Evolutionary conservation across 257 asterid genomes (phyloP).

Genomic region (Gynochthodes officinalis): DNA sequence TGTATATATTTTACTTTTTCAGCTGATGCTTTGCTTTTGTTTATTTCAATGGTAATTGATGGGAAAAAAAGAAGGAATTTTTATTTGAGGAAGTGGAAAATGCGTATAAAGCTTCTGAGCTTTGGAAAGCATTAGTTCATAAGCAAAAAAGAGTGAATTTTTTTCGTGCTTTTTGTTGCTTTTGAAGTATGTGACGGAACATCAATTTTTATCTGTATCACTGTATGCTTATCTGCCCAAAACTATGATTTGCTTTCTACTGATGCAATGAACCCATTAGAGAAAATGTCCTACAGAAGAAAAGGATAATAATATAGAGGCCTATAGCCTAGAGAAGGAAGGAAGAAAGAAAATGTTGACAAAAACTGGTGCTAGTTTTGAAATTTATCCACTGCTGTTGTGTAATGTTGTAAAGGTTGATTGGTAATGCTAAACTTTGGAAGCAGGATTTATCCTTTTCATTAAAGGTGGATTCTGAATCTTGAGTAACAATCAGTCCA

Average conservation of each 20-base stretch:
- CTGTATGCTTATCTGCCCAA: neutral
- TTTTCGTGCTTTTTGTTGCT: neutral
- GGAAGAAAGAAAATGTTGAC: neutral
- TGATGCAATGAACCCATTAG: neutral
- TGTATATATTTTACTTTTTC: neutral
- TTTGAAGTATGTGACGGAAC: neutral
- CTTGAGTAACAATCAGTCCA: neutral
- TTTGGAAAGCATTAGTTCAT: neutral
- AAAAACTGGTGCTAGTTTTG: neutral
- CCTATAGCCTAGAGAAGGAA: neutral
- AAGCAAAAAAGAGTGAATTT: neutral
- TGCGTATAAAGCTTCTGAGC: neutral
- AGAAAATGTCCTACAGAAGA: no score
- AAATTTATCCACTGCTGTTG: neutral
- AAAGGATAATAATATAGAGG: neutral
- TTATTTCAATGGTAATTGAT: neutral
- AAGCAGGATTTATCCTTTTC: neutral
- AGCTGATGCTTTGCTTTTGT: neutral
- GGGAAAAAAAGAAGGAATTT: neutral
- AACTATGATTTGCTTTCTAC: neutral
- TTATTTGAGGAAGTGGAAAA: neutral
- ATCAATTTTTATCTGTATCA: neutral
- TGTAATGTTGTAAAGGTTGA: neutral
- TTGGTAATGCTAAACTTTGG: neutral
- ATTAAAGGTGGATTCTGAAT: neutral